A percentile compares a stretch with the other conserved stretches of the same genome.
Evolutionary conservation across 1,284 basidiomycete genomes (phyloP).

Genomic region (Neotropicomus parvogracilis): DNA sequence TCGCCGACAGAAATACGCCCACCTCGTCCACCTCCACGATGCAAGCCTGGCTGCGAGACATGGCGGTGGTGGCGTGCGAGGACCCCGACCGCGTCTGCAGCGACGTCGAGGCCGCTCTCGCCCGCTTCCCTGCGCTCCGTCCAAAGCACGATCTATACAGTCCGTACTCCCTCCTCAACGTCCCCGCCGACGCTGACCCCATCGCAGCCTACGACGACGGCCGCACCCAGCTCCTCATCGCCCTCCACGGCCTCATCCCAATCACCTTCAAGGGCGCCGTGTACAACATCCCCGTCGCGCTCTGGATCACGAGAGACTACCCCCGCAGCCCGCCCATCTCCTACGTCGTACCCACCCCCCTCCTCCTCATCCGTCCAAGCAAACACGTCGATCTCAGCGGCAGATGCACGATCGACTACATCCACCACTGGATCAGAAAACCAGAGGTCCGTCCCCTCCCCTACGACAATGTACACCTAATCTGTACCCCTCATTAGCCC

Average conservation of each 20-base stretch:
- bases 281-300: slow-evolving; percentile 91
- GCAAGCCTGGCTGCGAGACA: slow-evolving; percentile 64
- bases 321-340: slow-evolving; percentile 79
- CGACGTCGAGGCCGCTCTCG: slow-evolving; percentile 68
- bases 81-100: slow-evolving; percentile 50
- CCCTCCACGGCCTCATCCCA: slow-evolving; percentile 87
- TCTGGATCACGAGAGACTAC: slow-evolving; percentile 86
- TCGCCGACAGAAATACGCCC: slow-evolving; percentile 15
- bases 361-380: slow-evolving; percentile 85
- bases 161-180: slow-evolving; percentile 38
- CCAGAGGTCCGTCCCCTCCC: slow-evolving; percentile 62
- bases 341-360: slow-evolving; percentile 93
- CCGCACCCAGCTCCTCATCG: slow-evolving; percentile 85
- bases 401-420: slow-evolving; percentile 63
- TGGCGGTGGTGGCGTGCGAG: slow-evolving; percentile 59
- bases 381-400: slow-evolving; percentile 84
- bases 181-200: neutral
- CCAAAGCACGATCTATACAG: slow-evolving; percentile 95
- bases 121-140: slow-evolving; percentile 60
- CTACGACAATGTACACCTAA: slow-evolving; percentile 13
- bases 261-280: slow-evolving; percentile 73
- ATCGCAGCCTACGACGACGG: slow-evolving; percentile 87
- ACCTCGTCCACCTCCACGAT: slow-evolving; percentile 3
- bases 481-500: slow-evolving; percentile 43
- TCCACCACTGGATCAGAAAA: slow-evolving; percentile 77